These are phyloP conservation scores for Candida palmyrensis DNA, from an alignment of 805 yeast genomes.

Conservation along the genomic window DNA sequence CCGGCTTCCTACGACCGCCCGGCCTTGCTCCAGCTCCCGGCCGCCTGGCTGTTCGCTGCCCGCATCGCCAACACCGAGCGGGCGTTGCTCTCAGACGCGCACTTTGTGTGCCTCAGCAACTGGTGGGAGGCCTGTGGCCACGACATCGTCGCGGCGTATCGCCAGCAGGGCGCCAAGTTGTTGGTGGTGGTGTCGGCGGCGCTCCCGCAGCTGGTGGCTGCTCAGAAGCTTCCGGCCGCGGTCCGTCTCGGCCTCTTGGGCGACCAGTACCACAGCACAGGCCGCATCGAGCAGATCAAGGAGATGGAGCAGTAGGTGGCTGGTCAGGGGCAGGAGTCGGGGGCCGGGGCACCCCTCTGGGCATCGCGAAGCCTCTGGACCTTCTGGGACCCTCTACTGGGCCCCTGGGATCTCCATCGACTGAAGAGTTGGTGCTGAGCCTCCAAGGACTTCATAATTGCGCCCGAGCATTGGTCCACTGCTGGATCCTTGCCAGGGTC, in stretches of 20 bases:
- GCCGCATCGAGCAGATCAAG: conserved; percentile 41
- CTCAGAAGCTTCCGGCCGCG: conserved; percentile 65
- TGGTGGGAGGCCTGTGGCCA: conserved; percentile 90
- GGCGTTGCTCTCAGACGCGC: conserved; percentile 55
- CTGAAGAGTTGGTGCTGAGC: too few species aligned
- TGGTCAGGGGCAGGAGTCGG: too few species aligned
- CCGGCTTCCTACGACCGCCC: conserved; percentile 32
- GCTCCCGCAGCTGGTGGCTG: conserved; percentile 52
- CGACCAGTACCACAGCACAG: conserved; percentile 64
- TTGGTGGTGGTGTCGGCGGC: conserved; percentile 39
- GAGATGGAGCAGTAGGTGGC: conserved; percentile 40
- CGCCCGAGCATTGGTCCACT: too few species aligned
- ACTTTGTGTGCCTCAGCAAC: conserved; percentile 63
- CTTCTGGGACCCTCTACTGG: too few species aligned
- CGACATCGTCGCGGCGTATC: conserved; percentile 53
- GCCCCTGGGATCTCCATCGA: too few species aligned
- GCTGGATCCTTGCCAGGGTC: too few species aligned
- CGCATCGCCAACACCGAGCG: conserved; percentile 57
- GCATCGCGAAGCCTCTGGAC: too few species aligned
- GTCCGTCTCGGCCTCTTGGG: conserved; percentile 71
- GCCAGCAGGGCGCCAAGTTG: conserved; percentile 65
- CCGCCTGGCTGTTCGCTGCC: conserved; percentile 68
- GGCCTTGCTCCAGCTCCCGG: conserved; percentile 8
- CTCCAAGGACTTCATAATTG: too few species aligned
- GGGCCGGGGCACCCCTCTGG: too few species aligned